phyloP scores from a whole-genome alignment of 2,329 filamentous ascomycete species.

The Truncatella angustata region DNA sequence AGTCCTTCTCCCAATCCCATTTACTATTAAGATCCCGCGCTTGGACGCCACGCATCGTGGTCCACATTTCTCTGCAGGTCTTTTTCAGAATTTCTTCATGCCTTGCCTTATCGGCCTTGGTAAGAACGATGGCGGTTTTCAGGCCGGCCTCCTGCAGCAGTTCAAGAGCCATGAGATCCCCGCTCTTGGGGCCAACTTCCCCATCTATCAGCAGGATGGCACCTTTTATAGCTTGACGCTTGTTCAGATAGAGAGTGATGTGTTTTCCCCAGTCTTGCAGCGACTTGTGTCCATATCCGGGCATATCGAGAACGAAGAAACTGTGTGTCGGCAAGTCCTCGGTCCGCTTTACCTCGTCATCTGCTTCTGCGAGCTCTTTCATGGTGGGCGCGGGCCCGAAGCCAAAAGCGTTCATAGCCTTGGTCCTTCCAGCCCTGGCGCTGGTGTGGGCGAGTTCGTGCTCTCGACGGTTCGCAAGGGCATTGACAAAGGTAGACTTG shows the following conservation, averaged over 20 bases:
- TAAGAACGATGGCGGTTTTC: slow-evolving; percentile 50
- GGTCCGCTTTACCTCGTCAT: slow-evolving; percentile 20
- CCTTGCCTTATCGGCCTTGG: slow-evolving; percentile 53
- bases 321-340: slow-evolving; percentile 43
- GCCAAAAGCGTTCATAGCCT: slow-evolving; percentile 54
- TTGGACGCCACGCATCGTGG: slow-evolving; percentile 22
- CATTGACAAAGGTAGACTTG: slow-evolving; percentile 87
- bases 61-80: slow-evolving; percentile 26
- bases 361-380: slow-evolving; percentile 22
- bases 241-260: slow-evolving; percentile 48
- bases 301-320: slow-evolving; percentile 50
- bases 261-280: slow-evolving; percentile 50
- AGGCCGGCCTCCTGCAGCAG: slow-evolving; percentile 44
- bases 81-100: slow-evolving; percentile 21
- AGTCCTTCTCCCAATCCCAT: slow-evolving; percentile 28
- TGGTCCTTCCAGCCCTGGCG: slow-evolving; percentile 50
- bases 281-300: slow-evolving; percentile 48
- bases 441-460: slow-evolving; percentile 46
- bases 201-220: slow-evolving; percentile 54
- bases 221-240: slow-evolving; percentile 46
- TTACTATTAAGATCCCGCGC: slow-evolving; percentile 14
- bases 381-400: slow-evolving; percentile 40
- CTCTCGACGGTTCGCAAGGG: slow-evolving; percentile 62
- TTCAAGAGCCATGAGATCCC: slow-evolving; percentile 46
- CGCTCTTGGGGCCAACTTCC: slow-evolving; percentile 48